phyloP scores from a whole-genome alignment of 139 green algal species.

The Mychonastes homosphaera region DNA sequence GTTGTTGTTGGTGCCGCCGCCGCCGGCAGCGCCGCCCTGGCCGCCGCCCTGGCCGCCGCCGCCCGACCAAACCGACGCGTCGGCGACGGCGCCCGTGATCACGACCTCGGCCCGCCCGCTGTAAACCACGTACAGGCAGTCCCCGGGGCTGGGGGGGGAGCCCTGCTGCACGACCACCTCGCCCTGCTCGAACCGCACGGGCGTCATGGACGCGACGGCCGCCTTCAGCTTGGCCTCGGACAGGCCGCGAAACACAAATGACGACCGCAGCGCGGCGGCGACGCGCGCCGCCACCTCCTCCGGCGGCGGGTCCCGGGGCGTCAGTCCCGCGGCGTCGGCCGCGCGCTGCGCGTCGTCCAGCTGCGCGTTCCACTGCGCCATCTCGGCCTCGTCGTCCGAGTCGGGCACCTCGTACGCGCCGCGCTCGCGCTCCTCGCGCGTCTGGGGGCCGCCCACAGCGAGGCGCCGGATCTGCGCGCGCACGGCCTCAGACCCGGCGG shows the following conservation, averaged over 20 bases:
- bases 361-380: background rate
- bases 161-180: conserved; percentile 57
- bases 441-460: conserved; percentile 28
- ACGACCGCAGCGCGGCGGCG: too few relatives aligned
- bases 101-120: conserved; percentile 55
- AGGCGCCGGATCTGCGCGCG: conserved; percentile 49
- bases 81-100: conserved; percentile 38
- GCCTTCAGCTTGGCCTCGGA: too few relatives aligned
- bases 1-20: background rate
- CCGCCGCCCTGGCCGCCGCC: too few relatives aligned
- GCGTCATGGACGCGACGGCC: conserved; percentile 44
- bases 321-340: too few relatives aligned
- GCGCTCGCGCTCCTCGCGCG: conserved; percentile 24
- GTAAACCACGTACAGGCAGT: conserved; percentile 65
- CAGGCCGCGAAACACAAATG: too few relatives aligned
- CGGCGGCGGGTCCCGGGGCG: background rate
- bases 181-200: conserved; percentile 34
- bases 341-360: too few relatives aligned
- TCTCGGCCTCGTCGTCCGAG: conserved; percentile 43
- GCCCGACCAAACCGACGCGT: too few relatives aligned
- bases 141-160: conserved; percentile 34
- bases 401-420: conserved; percentile 41
- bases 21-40: background rate
- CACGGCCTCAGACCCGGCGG: conserved; percentile 40
- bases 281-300: too few relatives aligned